Evolutionary conservation across 768 basidiomycete genomes (phyloP), one percentile per base, ranked within the genome.

Genomic region (Lentinula detonsa): DNA sequence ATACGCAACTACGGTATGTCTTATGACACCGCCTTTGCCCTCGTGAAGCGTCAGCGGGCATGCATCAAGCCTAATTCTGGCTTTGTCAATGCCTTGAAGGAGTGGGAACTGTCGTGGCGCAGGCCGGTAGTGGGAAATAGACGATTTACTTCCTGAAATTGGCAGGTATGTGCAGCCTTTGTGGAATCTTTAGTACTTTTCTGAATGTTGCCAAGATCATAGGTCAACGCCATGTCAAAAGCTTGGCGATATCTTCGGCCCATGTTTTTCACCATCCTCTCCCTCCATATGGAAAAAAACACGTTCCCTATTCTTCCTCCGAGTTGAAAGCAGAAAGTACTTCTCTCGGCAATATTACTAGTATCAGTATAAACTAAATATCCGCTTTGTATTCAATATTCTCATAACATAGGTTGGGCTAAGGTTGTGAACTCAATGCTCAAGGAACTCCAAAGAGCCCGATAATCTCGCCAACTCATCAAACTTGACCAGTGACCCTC

Each of bases 31-130:
- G 89, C 90, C 0, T 72, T 78, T 59, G 75, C 83, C 0, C 79
- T 85, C 63, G 78, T 89, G 63, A 82, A 82, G 65, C 80, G 80
- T 59, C 83, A 84, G 64, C 82, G 90, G 18, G 83, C 88, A 4
- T 92, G 90, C 67, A 76, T 86, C 63, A 88, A 90, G 68, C 90
- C 90, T 15, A 92, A 92, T 66, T 74, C 86, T n/a, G 89, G 87
- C 4, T 92, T 91, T 66, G 82, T 90, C 18, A 70, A 75, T 0
- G 80, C 82, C 0, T 71, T 88, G 13, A 76, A 79, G 21, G 82
- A 84, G 31, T 88, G 85, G 85, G 86, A 87, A 62, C 60, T 34
- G 8, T 67, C 61, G 43, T 74, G 74, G 74, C 68, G 65, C 16
- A 35, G 60, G 15, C 64, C 64, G 9, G 31, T 21, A 18, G 54